phyloP scores from a whole-genome alignment of 2,329 filamentous ascomycete genomes.

The Gliomastix tumulicola region DNA sequence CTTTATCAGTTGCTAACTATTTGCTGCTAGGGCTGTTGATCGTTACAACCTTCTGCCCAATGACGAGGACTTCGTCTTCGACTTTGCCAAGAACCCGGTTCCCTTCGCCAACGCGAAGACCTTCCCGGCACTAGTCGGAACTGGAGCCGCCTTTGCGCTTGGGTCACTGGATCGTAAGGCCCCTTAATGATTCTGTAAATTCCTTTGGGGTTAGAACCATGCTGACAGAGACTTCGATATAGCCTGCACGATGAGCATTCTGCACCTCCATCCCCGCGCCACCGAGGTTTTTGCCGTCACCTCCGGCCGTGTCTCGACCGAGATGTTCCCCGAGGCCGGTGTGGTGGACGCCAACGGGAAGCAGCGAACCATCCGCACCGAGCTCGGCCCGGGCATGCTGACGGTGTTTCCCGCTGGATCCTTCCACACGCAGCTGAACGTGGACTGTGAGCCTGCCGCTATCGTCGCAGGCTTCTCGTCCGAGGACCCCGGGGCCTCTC shows the following conservation, averaged over 20 bases:
- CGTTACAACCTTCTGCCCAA: constrained; percentile 28
- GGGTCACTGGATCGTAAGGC: too few relatives aligned
- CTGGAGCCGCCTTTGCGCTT: too few relatives aligned
- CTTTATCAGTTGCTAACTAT: background rate
- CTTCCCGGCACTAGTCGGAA: constrained; percentile 34
- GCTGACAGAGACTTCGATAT: constrained; percentile 1
- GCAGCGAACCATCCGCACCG: constrained; percentile 26
- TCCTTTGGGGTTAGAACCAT: background rate
- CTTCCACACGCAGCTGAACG: constrained; percentile 46
- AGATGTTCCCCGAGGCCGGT: constrained; percentile 40
- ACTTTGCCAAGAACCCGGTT: constrained; percentile 33
- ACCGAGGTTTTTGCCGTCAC: constrained; percentile 40
- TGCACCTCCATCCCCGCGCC: constrained; percentile 41
- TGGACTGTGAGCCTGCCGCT: constrained; percentile 34
- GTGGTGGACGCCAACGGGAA: constrained; percentile 20
- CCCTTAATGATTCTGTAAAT: background rate
- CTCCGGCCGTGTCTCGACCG: constrained; percentile 32
- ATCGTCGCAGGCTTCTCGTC: constrained; percentile 37
- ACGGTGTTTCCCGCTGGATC: constrained; percentile 43
- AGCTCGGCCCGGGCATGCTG: constrained; percentile 31
- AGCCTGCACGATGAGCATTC: constrained; percentile 44
- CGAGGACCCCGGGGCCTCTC: constrained; percentile 37
- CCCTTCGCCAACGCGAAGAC: constrained; percentile 40
- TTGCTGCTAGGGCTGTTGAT: constrained; percentile 21
- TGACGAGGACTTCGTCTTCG: constrained; percentile 34